Evolutionary conservation across 1,284 basidiomycete genomes (phyloP).

Genomic region (Ustilago tritici): DNA sequence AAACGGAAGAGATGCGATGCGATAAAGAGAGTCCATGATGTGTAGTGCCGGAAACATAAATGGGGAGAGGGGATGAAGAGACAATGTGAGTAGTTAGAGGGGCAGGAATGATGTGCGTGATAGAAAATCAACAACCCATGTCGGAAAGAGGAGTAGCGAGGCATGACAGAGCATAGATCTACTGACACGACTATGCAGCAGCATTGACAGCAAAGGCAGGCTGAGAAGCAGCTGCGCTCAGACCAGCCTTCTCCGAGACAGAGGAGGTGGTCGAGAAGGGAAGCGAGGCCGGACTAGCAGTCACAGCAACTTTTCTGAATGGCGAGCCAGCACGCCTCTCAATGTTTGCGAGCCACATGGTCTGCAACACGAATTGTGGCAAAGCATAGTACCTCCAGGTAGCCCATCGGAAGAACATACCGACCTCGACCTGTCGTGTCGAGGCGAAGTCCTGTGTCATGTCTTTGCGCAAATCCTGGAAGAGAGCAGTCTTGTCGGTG

Average conservation of each 20-base stretch:
- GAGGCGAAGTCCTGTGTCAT: conserved; percentile 70
- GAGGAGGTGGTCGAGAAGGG: not conserved
- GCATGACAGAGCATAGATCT: not conserved
- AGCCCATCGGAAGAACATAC: conserved; percentile 65
- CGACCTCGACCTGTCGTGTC: conserved; percentile 57
- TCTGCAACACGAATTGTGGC: conserved; percentile 59
- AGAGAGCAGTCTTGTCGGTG: conserved; percentile 83
- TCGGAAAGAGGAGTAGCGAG: not conserved
- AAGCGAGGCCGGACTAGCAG: not conserved
- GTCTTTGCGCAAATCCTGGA: conserved; percentile 79
- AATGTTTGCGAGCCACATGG: conserved; percentile 53
- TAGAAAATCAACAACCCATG: conserved; percentile 12
- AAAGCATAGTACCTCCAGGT: conserved; percentile 61
- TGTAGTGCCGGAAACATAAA: not conserved
- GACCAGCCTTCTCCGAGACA: conserved; percentile 28
- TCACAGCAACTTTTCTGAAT: conserved; percentile 31
- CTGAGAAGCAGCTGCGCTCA: conserved; percentile 7
- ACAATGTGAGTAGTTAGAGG: not conserved
- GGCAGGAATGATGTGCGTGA: not conserved
- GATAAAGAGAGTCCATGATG: conserved; percentile 15
- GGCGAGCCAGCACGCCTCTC: conserved; percentile 58
- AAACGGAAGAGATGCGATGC: not conserved
- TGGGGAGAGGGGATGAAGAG: not conserved
- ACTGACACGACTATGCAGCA: conserved; percentile 13
- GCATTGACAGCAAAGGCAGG: conserved; percentile 34